Evolutionary conservation across 345 rosid genomes (phyloP).

Genomic region (Arabis hirsuta): DNA sequence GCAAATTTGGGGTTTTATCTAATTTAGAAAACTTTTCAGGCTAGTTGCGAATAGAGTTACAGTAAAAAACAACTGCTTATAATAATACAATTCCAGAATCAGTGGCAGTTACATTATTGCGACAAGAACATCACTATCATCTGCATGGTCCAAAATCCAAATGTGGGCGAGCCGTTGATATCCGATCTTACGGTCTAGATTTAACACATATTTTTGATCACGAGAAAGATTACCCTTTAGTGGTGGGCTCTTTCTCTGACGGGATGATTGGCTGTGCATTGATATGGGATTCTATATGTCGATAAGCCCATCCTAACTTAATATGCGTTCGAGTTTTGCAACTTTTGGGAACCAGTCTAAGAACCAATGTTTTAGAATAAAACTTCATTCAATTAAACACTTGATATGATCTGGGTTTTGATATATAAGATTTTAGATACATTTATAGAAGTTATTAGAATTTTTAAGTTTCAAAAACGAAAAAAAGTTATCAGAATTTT

Average conservation of each 20-base stretch:
- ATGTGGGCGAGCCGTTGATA: conserved; percentile 22
- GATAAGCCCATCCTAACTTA: no score
- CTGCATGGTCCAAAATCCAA: conserved; percentile 2
- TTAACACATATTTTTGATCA: conserved; percentile 3
- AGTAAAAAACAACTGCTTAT: conserved; percentile 10
- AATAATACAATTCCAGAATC: neutral
- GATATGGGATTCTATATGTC: no score
- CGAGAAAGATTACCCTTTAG: neutral
- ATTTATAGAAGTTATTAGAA: no score
- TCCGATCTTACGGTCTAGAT: conserved; percentile 11
- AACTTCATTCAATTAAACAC: no score
- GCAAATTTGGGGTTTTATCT: neutral
- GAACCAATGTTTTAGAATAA: no score
- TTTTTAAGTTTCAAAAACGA: no score
- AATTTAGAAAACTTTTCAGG: neutral
- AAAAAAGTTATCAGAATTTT: no score
- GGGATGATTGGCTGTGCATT: no score
- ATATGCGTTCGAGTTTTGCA: no score
- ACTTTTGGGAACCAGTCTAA: no score
- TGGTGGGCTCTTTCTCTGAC: conserved; percentile 8
- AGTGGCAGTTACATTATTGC: conserved; percentile 9
- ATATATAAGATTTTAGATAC: no score
- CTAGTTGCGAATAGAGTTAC: conserved; percentile 7
- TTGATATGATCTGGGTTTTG: no score
- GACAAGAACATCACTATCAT: conserved; percentile 2